These are phyloP conservation scores for Phytophthora agathidicida DNA, from an alignment of 352 stramenopile species.

Conservation along the genomic window DNA sequence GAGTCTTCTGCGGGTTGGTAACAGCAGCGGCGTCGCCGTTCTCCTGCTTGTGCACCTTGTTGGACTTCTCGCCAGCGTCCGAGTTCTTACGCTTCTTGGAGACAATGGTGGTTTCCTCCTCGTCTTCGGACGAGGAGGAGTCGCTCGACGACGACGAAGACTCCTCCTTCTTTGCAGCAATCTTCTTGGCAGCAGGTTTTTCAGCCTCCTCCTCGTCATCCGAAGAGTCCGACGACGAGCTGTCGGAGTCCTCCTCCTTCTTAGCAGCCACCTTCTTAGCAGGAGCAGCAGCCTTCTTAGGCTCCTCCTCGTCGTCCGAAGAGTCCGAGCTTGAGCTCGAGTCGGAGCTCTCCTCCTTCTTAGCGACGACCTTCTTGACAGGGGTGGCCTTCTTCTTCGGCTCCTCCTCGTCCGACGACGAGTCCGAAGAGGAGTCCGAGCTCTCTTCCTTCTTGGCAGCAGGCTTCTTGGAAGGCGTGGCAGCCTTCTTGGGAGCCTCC, in stretches of 20 bases:
- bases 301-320: constrained; percentile 59
- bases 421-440: constrained; percentile 40
- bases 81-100: constrained; percentile 88
- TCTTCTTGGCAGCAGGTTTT: constrained; percentile 40
- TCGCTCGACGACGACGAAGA: constrained; percentile 45
- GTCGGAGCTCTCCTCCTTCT: constrained; percentile 43
- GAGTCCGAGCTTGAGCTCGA: constrained; percentile 55
- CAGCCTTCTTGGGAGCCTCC: constrained; percentile 36
- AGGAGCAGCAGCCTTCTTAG: constrained; percentile 34
- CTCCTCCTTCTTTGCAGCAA: constrained; percentile 46
- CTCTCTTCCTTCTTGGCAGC: constrained; percentile 51
- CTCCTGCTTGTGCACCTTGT: constrained; percentile 82
- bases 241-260: constrained; percentile 41
- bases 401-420: constrained; percentile 41
- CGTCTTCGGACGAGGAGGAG: constrained; percentile 65
- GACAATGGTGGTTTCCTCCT: constrained; percentile 72
- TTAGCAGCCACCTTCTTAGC: constrained; percentile 44
- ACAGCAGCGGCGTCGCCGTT: constrained; percentile 68
- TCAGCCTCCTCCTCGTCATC: constrained; percentile 49
- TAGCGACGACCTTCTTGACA: constrained; percentile 49
- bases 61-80: constrained; percentile 57
- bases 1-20: constrained; percentile 49
- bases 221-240: constrained; percentile 56
- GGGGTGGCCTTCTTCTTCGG: constrained; percentile 51
- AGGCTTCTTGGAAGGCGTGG: constrained; percentile 42